phyloP scores from a whole-genome alignment of 805 yeast genomes.

The Hanseniaspora taiwanica region DNA sequence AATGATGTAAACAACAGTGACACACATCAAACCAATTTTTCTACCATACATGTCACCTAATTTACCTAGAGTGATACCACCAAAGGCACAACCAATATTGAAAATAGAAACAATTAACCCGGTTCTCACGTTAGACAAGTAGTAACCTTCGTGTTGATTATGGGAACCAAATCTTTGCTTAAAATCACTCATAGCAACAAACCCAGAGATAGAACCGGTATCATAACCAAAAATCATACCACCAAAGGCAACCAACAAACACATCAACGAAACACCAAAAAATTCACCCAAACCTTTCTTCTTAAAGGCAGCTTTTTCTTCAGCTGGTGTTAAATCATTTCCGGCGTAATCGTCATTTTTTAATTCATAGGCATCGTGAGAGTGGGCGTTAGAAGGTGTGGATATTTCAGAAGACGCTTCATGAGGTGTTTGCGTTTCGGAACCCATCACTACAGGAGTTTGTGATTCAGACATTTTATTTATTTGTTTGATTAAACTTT shows the following conservation, averaged over 20 bases:
- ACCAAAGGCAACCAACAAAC: conserved; percentile 22
- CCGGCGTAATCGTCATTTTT: neutral
- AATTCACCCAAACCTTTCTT: conserved; percentile 25
- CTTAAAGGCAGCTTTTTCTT: conserved; percentile 15
- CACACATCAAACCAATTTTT: conserved; percentile 45
- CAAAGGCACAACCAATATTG: conserved; percentile 67
- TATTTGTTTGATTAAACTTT: neutral
- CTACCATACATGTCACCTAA: conserved; percentile 55
- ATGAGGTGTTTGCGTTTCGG: neutral
- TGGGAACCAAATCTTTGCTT: conserved; percentile 42
- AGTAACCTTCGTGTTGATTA: conserved; percentile 22
- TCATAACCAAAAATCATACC: conserved; percentile 63
- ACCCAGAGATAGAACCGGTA: conserved; percentile 70
- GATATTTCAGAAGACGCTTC: conserved; percentile 5
- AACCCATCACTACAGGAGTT: neutral
- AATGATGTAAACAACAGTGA: conserved; percentile 49
- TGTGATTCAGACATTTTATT: neutral
- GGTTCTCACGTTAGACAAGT: conserved; percentile 39
- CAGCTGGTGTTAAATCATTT: conserved; percentile 4
- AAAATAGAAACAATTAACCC: conserved; percentile 49
- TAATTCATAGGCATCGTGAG: conserved; percentile 13
- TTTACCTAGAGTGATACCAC: conserved; percentile 48
- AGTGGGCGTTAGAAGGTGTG: conserved; percentile 22
- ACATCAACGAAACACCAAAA: conserved; percentile 18
- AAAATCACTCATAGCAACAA: conserved; percentile 46